These are phyloP conservation scores for Priceomyces carsonii DNA, from an alignment of 805 yeast genomes.

Conservation along the genomic window DNA sequence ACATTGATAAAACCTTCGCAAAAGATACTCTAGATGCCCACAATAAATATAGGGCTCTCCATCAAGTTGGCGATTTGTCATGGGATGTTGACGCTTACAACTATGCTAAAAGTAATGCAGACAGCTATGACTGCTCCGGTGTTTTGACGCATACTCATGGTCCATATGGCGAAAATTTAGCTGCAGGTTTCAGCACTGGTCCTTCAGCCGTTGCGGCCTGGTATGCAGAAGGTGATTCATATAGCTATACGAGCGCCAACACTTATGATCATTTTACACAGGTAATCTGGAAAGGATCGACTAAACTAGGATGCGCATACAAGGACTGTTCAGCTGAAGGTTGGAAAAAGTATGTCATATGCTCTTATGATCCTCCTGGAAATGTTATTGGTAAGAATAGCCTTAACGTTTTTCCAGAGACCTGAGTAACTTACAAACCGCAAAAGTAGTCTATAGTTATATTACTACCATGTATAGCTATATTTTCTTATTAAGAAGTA, in stretches of 20 bases:
- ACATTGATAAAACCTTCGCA: constrained; percentile 28
- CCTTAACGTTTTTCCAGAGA: constrained; percentile 23
- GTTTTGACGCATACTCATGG: constrained; percentile 37
- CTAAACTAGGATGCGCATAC: constrained; percentile 70
- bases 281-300: constrained; percentile 67
- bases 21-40: constrained; percentile 32
- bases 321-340: constrained; percentile 50
- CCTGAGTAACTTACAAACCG: too few relatives aligned
- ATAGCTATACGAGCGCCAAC: constrained; percentile 23
- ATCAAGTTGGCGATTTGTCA: constrained; percentile 27
- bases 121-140: constrained; percentile 39
- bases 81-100: constrained; percentile 34
- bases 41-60: constrained; percentile 31
- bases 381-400: constrained; percentile 30
- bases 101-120: constrained; percentile 35
- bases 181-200: constrained; percentile 33
- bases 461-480: too few relatives aligned
- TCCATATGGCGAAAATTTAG: constrained; percentile 38
- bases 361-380: constrained; percentile 38
- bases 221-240: constrained; percentile 34
- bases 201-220: constrained; percentile 33
- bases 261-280: constrained; percentile 61
- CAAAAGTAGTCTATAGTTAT: too few relatives aligned
- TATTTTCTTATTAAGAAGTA: too few relatives aligned
- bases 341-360: constrained; percentile 35